Base-by-base conservation (phyloP, 2,329 filamentous ascomycete species). In the Ceratocystis cubensis region DNA sequence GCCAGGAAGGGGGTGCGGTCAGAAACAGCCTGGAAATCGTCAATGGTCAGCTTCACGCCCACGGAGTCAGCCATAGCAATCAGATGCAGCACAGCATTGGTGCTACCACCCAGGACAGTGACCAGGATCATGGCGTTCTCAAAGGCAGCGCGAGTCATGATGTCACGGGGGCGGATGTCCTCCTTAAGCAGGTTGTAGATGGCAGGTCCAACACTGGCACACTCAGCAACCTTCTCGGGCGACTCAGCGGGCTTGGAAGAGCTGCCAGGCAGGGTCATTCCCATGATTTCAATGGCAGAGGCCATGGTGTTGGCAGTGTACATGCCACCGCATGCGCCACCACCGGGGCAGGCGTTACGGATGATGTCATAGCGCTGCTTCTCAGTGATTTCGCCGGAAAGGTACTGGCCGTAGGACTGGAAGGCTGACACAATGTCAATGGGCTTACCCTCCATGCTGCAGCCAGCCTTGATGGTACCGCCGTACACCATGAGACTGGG, bases 401-500 rank as follows among this genome's bases (percentile, higher is more conserved):
- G 87, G 78, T 92, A 97, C 75, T 96, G 90, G 30, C 94, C 94
- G 74, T 97, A 97, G 4, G 93, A 88, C 79, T 99, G 94, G 84
- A 99, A 99, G 56, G 94, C 94, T 63, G 91, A 96, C 68, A 99
- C 89, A 65, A 99, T 96, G 75, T 99, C 93, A 71, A 96, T 90
- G 67, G 87, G 79, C 70, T 88, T 81, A 71, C 92, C 89, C 63
- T 82, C 83, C 72, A 80, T 82, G 66, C 88, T 89, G 78, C 92
- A 96, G 61, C 94, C 94, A 46, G 94, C 90, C 75, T 89, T 87
- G 75, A 97, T 99, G 53, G 89, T 91, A 62, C 94, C 94, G 71
- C 94, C 94, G 74, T 99, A 99, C 37, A 99, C 89, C 94, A 99
- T 99, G 74, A 99, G 81, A 72, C 89, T 91, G 37, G 94, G 94